Base-by-base conservation (phyloP, 2,329 filamentous ascomycete species). In the Annulohypoxylon truncatum region DNA sequence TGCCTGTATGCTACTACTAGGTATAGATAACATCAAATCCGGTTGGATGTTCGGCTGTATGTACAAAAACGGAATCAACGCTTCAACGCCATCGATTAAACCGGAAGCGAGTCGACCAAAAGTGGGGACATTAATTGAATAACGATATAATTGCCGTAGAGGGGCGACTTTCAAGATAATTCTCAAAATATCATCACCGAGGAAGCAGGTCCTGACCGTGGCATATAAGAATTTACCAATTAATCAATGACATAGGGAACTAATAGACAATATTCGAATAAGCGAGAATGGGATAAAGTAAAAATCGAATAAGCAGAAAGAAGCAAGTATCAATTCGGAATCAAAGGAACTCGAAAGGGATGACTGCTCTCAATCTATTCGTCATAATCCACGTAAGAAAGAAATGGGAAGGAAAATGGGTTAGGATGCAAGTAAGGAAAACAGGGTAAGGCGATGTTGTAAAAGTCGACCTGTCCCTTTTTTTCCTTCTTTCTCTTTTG, bases 61-160 rank as follows among this genome's bases (percentile, higher is more conserved):
- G 47, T 58, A 66, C 66, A 60, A 61, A 63, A 57, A 47, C 51
- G 54, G 66, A 47, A 68, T 42, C 40, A 29, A 63, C 53, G 46
- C 42, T 46, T 66, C n/a, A n/a, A 60, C 60, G 64, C 67, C 67
- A 69, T 69, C 31, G 60, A 67, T 66, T 66, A 68, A 68, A 57
- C 51, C 51, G 55, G 51, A 63, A 66, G 46, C 51, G 54, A 66
- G 44, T n/a, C 56, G 61, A 26, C 38, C 10, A 15, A 24, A 26
- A 55, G 55, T 61, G 62, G 62, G n/a, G 12, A 20, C 24, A 33
- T 28, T 51, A 62, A 31, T 53, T 48, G 54, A 50, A 47, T 55
- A 68, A 55, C 35, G 38, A 58, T 62, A 51, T 47, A 65, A 64
- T 67, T 42, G 35, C 44, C 48, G 9, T 53, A 65, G 57, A 63